These are phyloP conservation scores for Nakazawaea ambrosiae DNA, from an alignment of 805 yeast genomes.

Conservation along the genomic window DNA sequence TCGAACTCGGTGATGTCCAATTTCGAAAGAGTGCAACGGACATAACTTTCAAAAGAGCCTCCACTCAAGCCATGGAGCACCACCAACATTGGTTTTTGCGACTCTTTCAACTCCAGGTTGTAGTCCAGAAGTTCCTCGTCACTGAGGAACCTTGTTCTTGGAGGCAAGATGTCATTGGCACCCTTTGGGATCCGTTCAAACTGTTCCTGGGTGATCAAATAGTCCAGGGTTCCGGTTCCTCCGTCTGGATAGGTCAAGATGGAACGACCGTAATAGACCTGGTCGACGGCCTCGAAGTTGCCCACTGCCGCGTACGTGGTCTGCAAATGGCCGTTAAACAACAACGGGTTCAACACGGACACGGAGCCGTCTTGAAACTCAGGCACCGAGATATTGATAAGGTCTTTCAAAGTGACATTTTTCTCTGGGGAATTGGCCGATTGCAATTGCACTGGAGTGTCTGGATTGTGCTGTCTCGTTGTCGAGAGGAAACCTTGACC, in stretches of 20 bases:
- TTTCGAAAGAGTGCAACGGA: conserved; percentile 47
- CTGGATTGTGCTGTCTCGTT: conserved; percentile 8
- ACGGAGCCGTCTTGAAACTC: conserved; percentile 39
- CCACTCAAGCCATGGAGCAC: conserved; percentile 77
- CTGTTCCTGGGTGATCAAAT: conserved; percentile 40
- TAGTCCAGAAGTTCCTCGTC: conserved; percentile 32
- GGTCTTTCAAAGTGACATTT: conserved; percentile 13
- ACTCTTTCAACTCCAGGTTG: conserved; percentile 15
- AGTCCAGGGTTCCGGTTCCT: conserved; percentile 71
- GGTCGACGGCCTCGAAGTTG: conserved; percentile 41
- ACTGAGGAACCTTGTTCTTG: conserved; percentile 47
- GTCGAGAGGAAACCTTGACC: conserved; percentile 12
- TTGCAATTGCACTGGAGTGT: conserved; percentile 12
- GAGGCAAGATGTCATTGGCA: too few species aligned
- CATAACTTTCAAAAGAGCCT: conserved; percentile 76
- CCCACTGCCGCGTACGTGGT: conserved; percentile 61
- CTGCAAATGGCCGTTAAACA: conserved; percentile 71
- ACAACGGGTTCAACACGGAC: conserved; percentile 53
- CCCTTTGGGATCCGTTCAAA: conserved; percentile 15
- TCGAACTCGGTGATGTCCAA: conserved; percentile 44
- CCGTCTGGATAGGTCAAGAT: conserved; percentile 53
- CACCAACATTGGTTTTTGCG: conserved; percentile 52
- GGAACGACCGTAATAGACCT: conserved; percentile 70
- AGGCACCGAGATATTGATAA: conserved; percentile 26
- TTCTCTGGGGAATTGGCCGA: conserved; percentile 7